Percentiles rank a stretch among this genome's conserved stretches.
Conservation (phyloP, 2,329 filamentous ascomycete species). For the Phaeophleospora eucalypticola region DNA sequence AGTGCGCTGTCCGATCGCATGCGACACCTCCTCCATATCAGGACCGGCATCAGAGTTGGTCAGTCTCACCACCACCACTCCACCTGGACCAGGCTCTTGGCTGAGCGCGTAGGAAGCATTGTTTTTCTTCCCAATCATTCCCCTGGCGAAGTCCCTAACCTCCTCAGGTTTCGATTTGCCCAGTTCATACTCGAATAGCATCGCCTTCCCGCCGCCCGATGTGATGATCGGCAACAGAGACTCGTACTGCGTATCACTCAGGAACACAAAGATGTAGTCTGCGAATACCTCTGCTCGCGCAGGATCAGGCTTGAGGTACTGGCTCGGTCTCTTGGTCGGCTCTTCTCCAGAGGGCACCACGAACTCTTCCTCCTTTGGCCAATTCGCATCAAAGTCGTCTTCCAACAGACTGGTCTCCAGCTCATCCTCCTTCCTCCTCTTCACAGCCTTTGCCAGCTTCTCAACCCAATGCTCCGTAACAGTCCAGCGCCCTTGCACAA, state of each 20-base stretch:
- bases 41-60: conserved; percentile 48
- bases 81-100: conserved; percentile 36
- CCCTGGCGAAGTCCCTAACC: conserved; percentile 72
- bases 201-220: conserved; percentile 76
- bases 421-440: conserved; percentile 21
- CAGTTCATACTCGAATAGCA: conserved; percentile 60
- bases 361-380: conserved; percentile 70
- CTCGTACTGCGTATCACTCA: conserved; percentile 69
- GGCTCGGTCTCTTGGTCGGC: conserved; percentile 56
- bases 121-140: conserved; percentile 71
- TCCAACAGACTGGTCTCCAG: conserved; percentile 53
- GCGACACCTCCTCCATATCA: conserved; percentile 50
- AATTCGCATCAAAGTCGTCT: conserved; percentile 70
- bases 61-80: conserved; percentile 75
- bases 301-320: conserved; percentile 68
- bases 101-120: conserved; percentile 25
- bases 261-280: conserved; percentile 85
- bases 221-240: conserved; percentile 71
- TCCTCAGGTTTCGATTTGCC: conserved; percentile 62
- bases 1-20: conserved; percentile 71
- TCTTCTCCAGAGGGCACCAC: conserved; percentile 74
- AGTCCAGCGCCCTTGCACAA: conserved; percentile 75
- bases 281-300: conserved; percentile 69
- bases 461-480: conserved; percentile 71
- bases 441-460: conserved; percentile 61